A percentile compares a stretch with the other conserved stretches of the same genome.
phyloP scores from a whole-genome alignment of 2,329 filamentous ascomycete genomes.

The Diaporthe vexans region DNA sequence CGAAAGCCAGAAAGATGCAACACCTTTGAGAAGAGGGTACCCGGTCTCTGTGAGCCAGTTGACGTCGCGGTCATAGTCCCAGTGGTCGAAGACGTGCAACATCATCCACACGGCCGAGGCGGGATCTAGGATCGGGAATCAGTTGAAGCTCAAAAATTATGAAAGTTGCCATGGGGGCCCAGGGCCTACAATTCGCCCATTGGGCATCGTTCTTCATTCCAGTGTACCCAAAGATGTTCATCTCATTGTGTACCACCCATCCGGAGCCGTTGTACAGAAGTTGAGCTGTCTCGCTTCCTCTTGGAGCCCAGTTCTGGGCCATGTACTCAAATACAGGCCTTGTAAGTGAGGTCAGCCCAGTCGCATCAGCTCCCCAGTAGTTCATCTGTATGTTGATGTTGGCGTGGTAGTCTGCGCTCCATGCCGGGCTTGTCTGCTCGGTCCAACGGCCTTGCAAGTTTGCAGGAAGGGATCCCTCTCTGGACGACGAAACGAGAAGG shows the following conservation, averaged over 20 bases:
- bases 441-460: slow-evolving; percentile 72
- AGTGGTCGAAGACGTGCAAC: slow-evolving; percentile 71
- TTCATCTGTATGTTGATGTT: slow-evolving; percentile 76
- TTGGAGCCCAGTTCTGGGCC: slow-evolving; percentile 62
- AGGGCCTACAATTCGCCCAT: slow-evolving; percentile 49
- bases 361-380: slow-evolving; percentile 69
- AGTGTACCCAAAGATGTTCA: slow-evolving; percentile 72
- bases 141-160: not conserved
- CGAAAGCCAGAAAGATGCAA: slow-evolving; percentile 69
- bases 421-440: slow-evolving; percentile 51
- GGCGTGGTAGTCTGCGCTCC: slow-evolving; percentile 69
- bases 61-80: slow-evolving; percentile 63
- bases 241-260: slow-evolving; percentile 70
- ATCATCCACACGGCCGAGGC: slow-evolving; percentile 71
- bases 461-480: slow-evolving; percentile 64
- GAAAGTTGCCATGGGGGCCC: too few relatives aligned
- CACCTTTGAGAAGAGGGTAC: slow-evolving; percentile 67
- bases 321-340: slow-evolving; percentile 67
- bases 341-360: slow-evolving; percentile 62
- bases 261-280: slow-evolving; percentile 67
- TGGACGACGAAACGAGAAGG: slow-evolving; percentile 67
- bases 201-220: slow-evolving; percentile 51
- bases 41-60: slow-evolving; percentile 62
- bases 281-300: slow-evolving; percentile 65
- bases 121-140: slow-evolving; percentile 48